phyloP scores from a whole-genome alignment of 2,329 filamentous ascomycete species.

The Diaporthe sp. region DNA sequence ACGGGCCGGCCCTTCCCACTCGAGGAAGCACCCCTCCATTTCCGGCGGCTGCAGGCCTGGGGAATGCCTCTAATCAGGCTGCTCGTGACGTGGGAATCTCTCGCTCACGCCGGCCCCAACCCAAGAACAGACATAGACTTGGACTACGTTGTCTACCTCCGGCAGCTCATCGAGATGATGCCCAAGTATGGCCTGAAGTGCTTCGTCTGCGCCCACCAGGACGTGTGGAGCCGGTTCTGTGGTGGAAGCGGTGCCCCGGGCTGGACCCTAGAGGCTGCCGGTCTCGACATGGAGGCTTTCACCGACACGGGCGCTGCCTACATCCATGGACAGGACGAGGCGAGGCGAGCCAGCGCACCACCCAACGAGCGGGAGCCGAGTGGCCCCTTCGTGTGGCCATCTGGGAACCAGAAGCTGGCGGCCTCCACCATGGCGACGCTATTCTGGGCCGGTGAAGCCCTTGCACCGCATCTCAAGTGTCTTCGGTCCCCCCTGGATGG shows the following conservation, averaged over 20 bases:
- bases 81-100: slow-evolving; percentile 59
- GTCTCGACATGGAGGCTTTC: slow-evolving; percentile 55
- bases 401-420: slow-evolving; percentile 55
- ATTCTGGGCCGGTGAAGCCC: slow-evolving; percentile 48
- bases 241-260: slow-evolving; percentile 58
- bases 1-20: slow-evolving; percentile 55
- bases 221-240: slow-evolving; percentile 59
- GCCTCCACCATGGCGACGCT: slow-evolving; percentile 51
- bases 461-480: slow-evolving; percentile 46
- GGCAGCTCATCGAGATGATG: slow-evolving; percentile 54
- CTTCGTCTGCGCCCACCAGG: slow-evolving; percentile 60
- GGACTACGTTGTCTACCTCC: slow-evolving; percentile 56
- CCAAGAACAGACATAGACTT: slow-evolving; percentile 52
- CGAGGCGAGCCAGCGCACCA: slow-evolving; percentile 45
- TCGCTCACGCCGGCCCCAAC: slow-evolving; percentile 53
- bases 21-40: slow-evolving; percentile 56
- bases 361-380: slow-evolving; percentile 51
- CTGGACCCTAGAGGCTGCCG: slow-evolving; percentile 58
- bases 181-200: slow-evolving; percentile 55
- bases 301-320: slow-evolving; percentile 50
- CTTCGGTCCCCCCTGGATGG: slow-evolving; percentile 30
- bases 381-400: slow-evolving; percentile 55
- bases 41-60: slow-evolving; percentile 55
- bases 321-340: slow-evolving; percentile 53
- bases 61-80: slow-evolving; percentile 56